Evolutionary conservation across 148 eudicot species (phyloP).

Genomic region (Rhododendron simsii): DNA sequence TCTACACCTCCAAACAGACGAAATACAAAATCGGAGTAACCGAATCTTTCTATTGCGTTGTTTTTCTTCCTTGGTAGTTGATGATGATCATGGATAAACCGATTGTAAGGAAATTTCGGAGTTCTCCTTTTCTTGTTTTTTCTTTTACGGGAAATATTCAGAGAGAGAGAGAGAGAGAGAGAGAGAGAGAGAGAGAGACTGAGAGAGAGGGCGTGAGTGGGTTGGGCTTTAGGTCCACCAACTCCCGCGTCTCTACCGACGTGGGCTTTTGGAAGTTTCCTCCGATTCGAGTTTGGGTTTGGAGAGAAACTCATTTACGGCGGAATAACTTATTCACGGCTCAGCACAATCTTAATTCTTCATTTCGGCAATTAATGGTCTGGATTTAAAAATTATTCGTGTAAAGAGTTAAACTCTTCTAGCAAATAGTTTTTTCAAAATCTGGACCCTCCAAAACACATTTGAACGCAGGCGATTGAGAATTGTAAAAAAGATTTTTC

Average conservation of each 20-base stretch:
- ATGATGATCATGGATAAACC: neutral
- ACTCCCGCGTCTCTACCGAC: neutral
- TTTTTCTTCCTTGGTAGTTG: neutral
- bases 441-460: too few species aligned
- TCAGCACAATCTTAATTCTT: too few species aligned
- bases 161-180: neutral
- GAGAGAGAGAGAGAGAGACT: neutral
- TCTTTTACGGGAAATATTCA: neutral
- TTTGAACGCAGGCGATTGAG: too few species aligned
- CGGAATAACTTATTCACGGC: too few species aligned
- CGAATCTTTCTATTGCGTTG: constrained; percentile 9
- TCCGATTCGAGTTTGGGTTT: neutral
- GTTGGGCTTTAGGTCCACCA: constrained; percentile 3
- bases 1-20: neutral
- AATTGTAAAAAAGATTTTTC: too few species aligned
- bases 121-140: neutral
- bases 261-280: neutral
- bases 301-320: too few species aligned
- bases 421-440: too few species aligned
- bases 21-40: neutral
- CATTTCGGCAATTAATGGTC: too few species aligned
- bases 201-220: neutral
- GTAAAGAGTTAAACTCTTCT: too few species aligned
- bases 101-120: neutral
- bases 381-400: too few species aligned